phyloP scores from a whole-genome alignment of 148 eudicot genomes.

The Camellia sinensis region DNA sequence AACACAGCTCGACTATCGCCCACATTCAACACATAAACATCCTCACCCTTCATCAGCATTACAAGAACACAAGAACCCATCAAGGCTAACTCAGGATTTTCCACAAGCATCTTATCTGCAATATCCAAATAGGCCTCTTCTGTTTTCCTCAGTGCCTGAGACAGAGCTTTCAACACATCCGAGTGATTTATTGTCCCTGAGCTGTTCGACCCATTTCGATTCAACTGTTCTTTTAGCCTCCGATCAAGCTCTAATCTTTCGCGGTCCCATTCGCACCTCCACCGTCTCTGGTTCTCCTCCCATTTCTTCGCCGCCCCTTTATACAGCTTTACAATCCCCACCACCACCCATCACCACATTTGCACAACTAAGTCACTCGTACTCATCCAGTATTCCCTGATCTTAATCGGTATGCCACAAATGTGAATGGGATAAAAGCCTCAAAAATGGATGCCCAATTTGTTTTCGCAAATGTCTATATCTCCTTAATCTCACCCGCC shows the following conservation, averaged over 20 bases:
- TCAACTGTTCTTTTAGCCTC: constrained; percentile 63
- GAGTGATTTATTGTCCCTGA: constrained; percentile 42
- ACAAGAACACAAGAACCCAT: constrained; percentile 98
- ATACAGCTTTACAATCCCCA: constrained; percentile 42
- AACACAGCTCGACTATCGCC: constrained; percentile 90
- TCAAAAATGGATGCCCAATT: constrained; percentile 33
- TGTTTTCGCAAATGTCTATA: constrained; percentile 23
- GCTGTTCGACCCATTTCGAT: constrained; percentile 24
- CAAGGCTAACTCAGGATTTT: constrained; percentile 88
- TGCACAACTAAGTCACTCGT: constrained; percentile 23
- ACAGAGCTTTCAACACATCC: constrained; percentile 74
- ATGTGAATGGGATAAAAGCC: constrained; percentile 18
- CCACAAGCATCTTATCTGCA: constrained; percentile 80
- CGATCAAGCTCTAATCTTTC: constrained; percentile 83
- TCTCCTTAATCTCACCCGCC: constrained; percentile 22
- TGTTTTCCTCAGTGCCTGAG: constrained; percentile 65
- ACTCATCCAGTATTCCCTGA: constrained; percentile 14
- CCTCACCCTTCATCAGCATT: constrained; percentile 93
- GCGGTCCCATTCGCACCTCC: constrained; percentile 92
- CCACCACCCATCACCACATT: constrained; percentile 30
- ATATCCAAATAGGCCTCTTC: constrained; percentile 81
- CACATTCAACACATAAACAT: constrained; percentile 88
- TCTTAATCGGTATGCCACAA: constrained; percentile 16
- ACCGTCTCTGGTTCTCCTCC: constrained; percentile 83
- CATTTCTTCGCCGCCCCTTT: constrained; percentile 54